Percentiles rank a stretch among this genome's conserved stretches.
phyloP scores from a whole-genome alignment of 805 yeast species.

The Candida qinlingensis region DNA sequence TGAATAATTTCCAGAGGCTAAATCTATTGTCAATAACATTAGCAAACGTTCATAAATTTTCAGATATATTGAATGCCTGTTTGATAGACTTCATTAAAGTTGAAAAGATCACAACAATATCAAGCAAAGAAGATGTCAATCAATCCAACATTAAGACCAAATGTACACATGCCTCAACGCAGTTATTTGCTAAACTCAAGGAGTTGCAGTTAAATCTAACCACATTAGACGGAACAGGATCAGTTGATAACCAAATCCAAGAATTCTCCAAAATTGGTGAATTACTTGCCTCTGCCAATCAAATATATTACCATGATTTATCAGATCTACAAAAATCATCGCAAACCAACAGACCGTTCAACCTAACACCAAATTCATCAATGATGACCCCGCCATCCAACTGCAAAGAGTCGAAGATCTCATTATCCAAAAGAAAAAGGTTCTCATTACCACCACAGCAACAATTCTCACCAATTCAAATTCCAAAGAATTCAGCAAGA shows the following conservation, averaged over 20 bases:
- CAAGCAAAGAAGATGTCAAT: neutral
- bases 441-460: conserved; percentile 18
- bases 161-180: neutral
- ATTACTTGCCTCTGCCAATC: conserved; percentile 2
- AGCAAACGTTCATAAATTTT: neutral
- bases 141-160: neutral
- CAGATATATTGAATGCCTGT: neutral
- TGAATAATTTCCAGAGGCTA: neutral
- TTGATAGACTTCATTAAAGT: conserved; percentile 2
- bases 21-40: neutral
- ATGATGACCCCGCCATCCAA: neutral
- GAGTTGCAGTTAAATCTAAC: conserved; percentile 7
- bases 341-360: conserved; percentile 12
- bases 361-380: neutral
- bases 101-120: neutral
- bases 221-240: conserved; percentile 2
- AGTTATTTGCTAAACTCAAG: conserved; percentile 5
- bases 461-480: conserved; percentile 2
- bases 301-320: conserved; percentile 3
- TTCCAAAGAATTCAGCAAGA: conserved; percentile 4
- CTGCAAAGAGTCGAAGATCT: neutral
- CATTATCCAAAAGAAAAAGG: conserved; percentile 18
- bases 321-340: conserved; percentile 1
- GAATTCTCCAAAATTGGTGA: conserved; percentile 9
- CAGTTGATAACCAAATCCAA: conserved; percentile 7